Percentiles rank a stretch among this genome's conserved stretches.
Conservation (phyloP, 1,139 yeast genomes). For the Suhomyces chickasaworum region DNA sequence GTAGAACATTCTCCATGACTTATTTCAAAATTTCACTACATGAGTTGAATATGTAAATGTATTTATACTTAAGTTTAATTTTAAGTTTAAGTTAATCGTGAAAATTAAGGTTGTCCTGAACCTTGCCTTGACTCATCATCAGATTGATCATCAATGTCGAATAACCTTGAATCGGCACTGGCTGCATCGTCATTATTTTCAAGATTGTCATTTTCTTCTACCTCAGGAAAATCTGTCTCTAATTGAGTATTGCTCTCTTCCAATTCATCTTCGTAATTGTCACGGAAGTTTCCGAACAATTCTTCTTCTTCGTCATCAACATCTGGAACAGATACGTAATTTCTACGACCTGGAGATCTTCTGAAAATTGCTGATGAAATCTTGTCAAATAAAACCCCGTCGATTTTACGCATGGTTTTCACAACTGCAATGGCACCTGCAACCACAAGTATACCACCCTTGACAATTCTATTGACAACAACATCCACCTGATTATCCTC, state of each 20-base stretch:
- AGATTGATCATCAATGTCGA: conserved; percentile 40
- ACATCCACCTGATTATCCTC: conserved; percentile 68
- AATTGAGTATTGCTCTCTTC: conserved; percentile 32
- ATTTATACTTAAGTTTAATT: not conserved
- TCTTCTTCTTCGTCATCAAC: conserved; percentile 50
- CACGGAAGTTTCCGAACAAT: conserved; percentile 50
- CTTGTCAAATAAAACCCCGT: conserved; percentile 38
- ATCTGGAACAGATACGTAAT: conserved; percentile 47
- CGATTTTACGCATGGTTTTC: conserved; percentile 40
- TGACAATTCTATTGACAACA: conserved; percentile 61
- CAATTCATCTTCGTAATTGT: conserved; percentile 52
- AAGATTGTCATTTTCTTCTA: conserved; percentile 12
- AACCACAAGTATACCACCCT: conserved; percentile 57
- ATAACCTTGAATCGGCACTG: conserved; percentile 36
- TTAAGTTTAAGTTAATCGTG: not conserved
- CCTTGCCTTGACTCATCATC: conserved; percentile 9
- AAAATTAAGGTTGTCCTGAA: not conserved
- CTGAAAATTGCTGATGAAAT: conserved; percentile 39
- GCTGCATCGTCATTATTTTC: conserved; percentile 9
- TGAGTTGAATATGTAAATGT: not conserved
- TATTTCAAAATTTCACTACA: too few relatives aligned
- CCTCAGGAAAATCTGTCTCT: conserved; percentile 14
- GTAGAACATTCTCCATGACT: too few relatives aligned
- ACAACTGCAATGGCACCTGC: conserved; percentile 48
- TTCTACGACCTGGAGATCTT: conserved; percentile 44